Percentiles rank a stretch among this genome's conserved stretches.
Evolutionary conservation across 805 yeast species (phyloP).

Genomic region (Ogataea nonfermentans): DNA sequence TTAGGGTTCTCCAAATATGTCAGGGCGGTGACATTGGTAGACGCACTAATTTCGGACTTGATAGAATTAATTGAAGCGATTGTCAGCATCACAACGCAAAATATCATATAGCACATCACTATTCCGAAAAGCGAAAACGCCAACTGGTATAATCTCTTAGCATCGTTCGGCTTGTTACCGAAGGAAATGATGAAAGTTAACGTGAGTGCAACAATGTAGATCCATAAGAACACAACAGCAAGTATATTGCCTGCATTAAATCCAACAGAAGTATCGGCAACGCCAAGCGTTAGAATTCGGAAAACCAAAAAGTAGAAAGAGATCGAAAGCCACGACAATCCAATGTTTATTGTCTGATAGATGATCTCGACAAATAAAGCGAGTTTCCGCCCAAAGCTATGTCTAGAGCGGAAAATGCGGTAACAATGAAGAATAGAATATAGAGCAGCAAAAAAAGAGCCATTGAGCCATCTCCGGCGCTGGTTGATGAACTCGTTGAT

Average conservation of each 20-base stretch:
- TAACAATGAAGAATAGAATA: constrained; percentile 78
- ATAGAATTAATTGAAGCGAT: constrained; percentile 54
- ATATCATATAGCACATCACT: constrained; percentile 81
- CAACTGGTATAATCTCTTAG: constrained; percentile 66
- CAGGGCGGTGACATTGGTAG: constrained; percentile 37
- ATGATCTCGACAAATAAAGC: constrained; percentile 71
- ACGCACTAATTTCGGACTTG: constrained; percentile 33
- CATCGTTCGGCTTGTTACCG: constrained; percentile 93
- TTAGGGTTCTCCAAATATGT: constrained; percentile 60
- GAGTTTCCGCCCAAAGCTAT: constrained; percentile 63
- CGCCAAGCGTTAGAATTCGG: constrained; percentile 74
- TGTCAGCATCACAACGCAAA: constrained; percentile 70
- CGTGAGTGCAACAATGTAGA: constrained; percentile 71
- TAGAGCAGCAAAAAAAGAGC: constrained; percentile 91
- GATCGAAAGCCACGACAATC: constrained; percentile 87
- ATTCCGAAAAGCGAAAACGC: constrained; percentile 76
- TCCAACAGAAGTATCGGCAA: constrained; percentile 49
- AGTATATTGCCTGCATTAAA: constrained; percentile 67
- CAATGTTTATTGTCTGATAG: constrained; percentile 70
- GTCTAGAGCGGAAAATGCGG: constrained; percentile 73
- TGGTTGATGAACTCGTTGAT: constrained; percentile 87
- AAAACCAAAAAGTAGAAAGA: constrained; percentile 88
- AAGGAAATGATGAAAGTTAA: constrained; percentile 84
- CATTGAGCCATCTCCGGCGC: constrained; percentile 95
- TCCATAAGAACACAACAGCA: constrained; percentile 81